These are phyloP conservation scores for Boletellus ananas DNA, from an alignment of 768 basidiomycete species.

Conservation along the genomic window DNA sequence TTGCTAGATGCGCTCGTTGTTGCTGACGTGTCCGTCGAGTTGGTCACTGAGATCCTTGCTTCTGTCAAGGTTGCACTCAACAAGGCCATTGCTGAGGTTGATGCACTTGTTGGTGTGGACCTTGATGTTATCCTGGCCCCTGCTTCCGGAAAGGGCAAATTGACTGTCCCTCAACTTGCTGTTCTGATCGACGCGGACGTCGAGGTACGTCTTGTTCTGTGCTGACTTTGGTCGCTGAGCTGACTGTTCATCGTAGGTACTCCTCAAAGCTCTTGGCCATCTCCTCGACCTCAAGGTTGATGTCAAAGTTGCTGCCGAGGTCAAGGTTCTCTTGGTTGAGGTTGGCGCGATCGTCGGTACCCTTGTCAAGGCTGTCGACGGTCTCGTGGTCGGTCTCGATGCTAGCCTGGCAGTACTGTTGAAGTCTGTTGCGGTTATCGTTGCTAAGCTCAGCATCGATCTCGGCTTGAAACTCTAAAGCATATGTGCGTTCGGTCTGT, in stretches of 20 bases:
- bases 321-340: too few relatives aligned
- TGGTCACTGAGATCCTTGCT: slow-evolving; percentile 18
- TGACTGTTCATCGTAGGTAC: slow-evolving; percentile 12
- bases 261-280: slow-evolving; percentile 26
- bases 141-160: slow-evolving; percentile 15
- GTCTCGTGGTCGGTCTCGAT: too few relatives aligned
- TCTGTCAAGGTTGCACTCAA: slow-evolving; percentile 24
- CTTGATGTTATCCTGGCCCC: slow-evolving; percentile 24
- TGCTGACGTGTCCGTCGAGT: slow-evolving; percentile 21
- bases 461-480: too few relatives aligned
- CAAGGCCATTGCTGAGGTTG: slow-evolving; percentile 19
- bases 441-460: too few relatives aligned
- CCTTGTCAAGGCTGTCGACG: too few relatives aligned
- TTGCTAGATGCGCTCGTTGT: slow-evolving; percentile 22
- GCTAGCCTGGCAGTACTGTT: too few relatives aligned
- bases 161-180: slow-evolving; percentile 28
- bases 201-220: slow-evolving; percentile 11
- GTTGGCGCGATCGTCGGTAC: too few relatives aligned
- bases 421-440: too few relatives aligned
- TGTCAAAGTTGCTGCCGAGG: too few relatives aligned
- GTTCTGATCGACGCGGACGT: slow-evolving; percentile 21
- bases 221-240: neutral
- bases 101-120: slow-evolving; percentile 25
- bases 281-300: slow-evolving; percentile 18
- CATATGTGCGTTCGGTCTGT: too few relatives aligned